These are phyloP conservation scores for Diaporthe sp. DNA, from an alignment of 2,329 filamentous ascomycete genomes.

Conservation along the genomic window DNA sequence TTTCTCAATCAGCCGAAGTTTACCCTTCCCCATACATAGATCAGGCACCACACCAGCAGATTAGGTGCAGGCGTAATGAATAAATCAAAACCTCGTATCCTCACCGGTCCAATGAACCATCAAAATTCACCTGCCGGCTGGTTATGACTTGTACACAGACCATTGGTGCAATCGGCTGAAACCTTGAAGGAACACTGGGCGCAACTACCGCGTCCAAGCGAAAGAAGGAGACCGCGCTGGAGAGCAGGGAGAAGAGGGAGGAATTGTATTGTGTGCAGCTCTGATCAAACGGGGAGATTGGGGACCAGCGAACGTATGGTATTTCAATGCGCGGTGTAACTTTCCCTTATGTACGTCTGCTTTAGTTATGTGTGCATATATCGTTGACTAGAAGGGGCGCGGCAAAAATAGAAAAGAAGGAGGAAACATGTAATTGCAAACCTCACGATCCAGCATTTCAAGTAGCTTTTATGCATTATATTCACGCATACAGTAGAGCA, in stretches of 20 bases:
- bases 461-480: slow-evolving; percentile 20
- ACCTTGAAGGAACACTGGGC: not conserved
- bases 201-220: not conserved
- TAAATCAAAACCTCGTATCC: not conserved
- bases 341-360: no score
- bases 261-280: not conserved
- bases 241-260: not conserved
- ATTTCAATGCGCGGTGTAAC: no score
- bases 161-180: not conserved
- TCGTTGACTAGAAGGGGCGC: no score
- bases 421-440: not conserved
- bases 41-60: not conserved
- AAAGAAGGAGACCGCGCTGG: not conserved
- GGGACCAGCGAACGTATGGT: not conserved
- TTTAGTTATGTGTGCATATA: no score
- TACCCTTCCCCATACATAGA: not conserved
- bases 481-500: slow-evolving; percentile 4
- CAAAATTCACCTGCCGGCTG: not conserved
- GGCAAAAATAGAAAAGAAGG: no score
- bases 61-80: not conserved
- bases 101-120: not conserved
- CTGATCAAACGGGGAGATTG: not conserved
- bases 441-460: not conserved
- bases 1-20: not conserved
- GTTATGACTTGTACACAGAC: not conserved